phyloP scores from a whole-genome alignment of 23 red algal species.

The Gracilaria caudata region DNA sequence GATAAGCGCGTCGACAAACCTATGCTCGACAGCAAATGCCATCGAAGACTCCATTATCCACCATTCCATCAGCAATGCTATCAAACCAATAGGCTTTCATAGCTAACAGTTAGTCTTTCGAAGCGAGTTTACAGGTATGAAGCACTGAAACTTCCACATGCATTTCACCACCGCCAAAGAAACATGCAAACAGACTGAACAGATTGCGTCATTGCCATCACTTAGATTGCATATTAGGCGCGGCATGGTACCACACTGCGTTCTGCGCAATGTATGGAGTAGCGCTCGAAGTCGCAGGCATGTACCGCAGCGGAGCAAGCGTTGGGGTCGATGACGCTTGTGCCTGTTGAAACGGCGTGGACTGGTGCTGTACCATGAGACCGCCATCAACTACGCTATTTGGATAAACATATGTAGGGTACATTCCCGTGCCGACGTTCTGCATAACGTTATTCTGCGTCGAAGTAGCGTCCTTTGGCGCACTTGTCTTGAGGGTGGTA shows the following conservation, averaged over 20 bases:
- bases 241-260: conserved; percentile 16
- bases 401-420: conserved; percentile 24
- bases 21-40: not conserved
- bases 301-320: conserved; percentile 16
- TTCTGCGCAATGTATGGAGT: conserved; percentile 20
- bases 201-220: not conserved
- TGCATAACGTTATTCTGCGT: conserved; percentile 10
- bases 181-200: not conserved
- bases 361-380: conserved; percentile 13
- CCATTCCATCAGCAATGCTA: not conserved
- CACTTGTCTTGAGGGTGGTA: not conserved
- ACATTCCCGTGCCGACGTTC: conserved; percentile 12
- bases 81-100: not conserved
- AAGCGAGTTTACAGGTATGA: conserved; percentile 9
- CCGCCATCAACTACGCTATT: conserved; percentile 10
- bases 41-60: not conserved
- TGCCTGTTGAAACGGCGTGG: conserved; percentile 34
- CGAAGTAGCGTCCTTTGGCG: not conserved
- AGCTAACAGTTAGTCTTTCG: conserved; percentile 5
- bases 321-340: conserved; percentile 17
- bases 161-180: not conserved
- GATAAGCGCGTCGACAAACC: not conserved
- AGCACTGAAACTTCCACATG: not conserved
- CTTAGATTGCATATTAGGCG: conserved; percentile 16
- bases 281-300: conserved; percentile 11